Percentiles rank a stretch among this genome's conserved stretches.
Conservation (phyloP, 257 asterid species). For the Solanum gracilifrons region DNA sequence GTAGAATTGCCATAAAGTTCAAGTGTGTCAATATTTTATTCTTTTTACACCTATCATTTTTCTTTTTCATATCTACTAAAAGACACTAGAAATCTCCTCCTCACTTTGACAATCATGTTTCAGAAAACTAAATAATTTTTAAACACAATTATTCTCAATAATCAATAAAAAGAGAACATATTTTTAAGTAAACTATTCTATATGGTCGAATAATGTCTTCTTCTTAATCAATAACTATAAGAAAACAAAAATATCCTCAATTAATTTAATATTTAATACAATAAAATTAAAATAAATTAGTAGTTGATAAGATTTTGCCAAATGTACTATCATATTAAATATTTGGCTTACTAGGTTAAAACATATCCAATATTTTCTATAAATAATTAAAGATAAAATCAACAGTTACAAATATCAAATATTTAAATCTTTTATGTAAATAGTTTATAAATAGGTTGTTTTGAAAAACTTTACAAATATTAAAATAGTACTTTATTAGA, state of each 20-base stretch:
- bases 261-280: background rate
- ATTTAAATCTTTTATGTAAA: no score
- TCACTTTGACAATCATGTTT: background rate
- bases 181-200: background rate
- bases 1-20: background rate
- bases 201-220: background rate
- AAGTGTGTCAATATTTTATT: background rate
- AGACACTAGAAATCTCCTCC: background rate
- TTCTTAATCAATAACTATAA: background rate
- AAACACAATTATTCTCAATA: background rate
- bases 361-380: background rate
- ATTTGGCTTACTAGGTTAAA: background rate
- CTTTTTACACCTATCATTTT: background rate
- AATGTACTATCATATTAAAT: background rate
- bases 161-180: background rate
- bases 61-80: background rate
- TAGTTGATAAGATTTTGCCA: background rate
- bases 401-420: no score
- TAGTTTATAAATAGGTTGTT: no score
- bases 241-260: background rate
- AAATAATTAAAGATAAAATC: background rate
- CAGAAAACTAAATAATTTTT: background rate
- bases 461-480: background rate
- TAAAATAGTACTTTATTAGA: no score
- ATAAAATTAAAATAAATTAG: background rate